A percentile compares a stretch with the other conserved stretches of the same genome.
phyloP scores from a whole-genome alignment of 495 filamentous ascomycete genomes.

The Penicillium samsonianum region DNA sequence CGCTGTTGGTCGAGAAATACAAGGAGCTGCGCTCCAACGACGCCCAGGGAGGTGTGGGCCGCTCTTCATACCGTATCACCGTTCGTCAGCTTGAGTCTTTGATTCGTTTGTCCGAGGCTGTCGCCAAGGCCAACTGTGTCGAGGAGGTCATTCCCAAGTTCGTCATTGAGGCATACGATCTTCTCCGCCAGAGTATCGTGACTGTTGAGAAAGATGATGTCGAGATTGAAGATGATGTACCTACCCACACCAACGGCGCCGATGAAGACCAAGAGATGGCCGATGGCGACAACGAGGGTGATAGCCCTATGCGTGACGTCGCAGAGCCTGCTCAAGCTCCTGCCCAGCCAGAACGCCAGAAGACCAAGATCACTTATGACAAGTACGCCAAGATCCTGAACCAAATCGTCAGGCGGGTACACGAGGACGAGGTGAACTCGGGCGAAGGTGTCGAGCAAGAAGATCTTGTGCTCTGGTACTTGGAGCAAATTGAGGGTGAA shows the following conservation, averaged over 20 bases:
- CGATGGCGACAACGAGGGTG: constrained; percentile 63
- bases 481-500: constrained; percentile 90
- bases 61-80: constrained; percentile 95
- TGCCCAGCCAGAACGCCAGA: constrained; percentile 49
- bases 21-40: constrained; percentile 95
- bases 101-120: constrained; percentile 91
- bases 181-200: constrained; percentile 92
- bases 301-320: constrained; percentile 65
- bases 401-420: constrained; percentile 74
- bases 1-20: constrained; percentile 85
- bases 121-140: constrained; percentile 95
- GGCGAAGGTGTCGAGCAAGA: constrained; percentile 92
- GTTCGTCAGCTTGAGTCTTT: constrained; percentile 94
- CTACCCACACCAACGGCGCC: constrained; percentile 22
- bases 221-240: constrained; percentile 85
- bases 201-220: constrained; percentile 98
- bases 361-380: constrained; percentile 92
- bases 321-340: constrained; percentile 41
- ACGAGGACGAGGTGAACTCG: constrained; percentile 66
- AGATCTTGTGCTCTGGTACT: constrained; percentile 84
- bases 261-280: constrained; percentile 44
- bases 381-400: constrained; percentile 93
- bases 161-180: constrained; percentile 85
- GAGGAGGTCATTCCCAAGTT: constrained; percentile 83
- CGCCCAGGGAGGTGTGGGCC: constrained; percentile 87